phyloP scores from a whole-genome alignment of 2,329 filamentous ascomycete genomes.

The Helicocarpus griseus region DNA sequence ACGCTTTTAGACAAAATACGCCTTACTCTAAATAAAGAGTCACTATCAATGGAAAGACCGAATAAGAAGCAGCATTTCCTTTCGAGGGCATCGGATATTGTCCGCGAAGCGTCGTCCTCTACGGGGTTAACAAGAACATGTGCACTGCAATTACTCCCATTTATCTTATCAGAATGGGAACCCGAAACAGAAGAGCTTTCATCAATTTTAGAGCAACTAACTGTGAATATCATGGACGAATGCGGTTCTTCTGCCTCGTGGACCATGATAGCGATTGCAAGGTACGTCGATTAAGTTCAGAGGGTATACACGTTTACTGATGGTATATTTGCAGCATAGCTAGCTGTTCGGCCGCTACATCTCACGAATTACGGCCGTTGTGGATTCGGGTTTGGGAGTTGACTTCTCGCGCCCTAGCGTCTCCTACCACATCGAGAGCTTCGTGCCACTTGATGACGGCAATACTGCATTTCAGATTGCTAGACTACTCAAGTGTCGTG shows the following conservation, averaged over 20 bases:
- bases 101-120: conserved; percentile 27
- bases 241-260: conserved; percentile 59
- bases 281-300: conserved; percentile 42
- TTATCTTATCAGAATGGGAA: conserved; percentile 37
- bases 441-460: conserved; percentile 64
- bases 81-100: conserved; percentile 27
- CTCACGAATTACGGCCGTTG: conserved; percentile 32
- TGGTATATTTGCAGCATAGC: conserved; percentile 22
- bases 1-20: conserved; percentile 28
- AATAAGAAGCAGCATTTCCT: conserved; percentile 29
- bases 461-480: conserved; percentile 55
- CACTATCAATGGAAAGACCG: conserved; percentile 10
- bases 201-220: conserved; percentile 49
- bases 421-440: conserved; percentile 61
- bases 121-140: conserved; percentile 34
- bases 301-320: conserved; percentile 7
- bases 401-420: conserved; percentile 59
- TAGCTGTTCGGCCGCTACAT: conserved; percentile 24
- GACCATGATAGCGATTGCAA: conserved; percentile 73
- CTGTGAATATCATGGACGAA: conserved; percentile 57
- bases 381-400: conserved; percentile 74
- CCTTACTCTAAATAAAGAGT: conserved; percentile 4
- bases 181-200: conserved; percentile 44
- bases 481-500: conserved; percentile 57
- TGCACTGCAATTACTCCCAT: conserved; percentile 47